Conservation (phyloP, 148 eudicot species). For the Rhododendron mucronatum region DNA sequence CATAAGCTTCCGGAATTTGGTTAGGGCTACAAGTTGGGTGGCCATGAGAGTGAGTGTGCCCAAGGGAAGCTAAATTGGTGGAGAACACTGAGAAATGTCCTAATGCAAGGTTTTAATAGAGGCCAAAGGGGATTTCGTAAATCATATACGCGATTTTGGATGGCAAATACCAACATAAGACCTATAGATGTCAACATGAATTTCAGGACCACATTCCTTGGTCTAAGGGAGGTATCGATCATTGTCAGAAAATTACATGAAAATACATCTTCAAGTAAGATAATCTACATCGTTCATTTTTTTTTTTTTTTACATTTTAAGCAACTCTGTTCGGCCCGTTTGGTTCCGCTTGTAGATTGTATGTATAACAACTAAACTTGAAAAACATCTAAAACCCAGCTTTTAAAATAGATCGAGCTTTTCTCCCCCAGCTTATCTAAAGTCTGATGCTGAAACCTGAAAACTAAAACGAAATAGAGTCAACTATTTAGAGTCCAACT, state of each 20-base stretch:
- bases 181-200: not conserved
- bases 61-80: not conserved
- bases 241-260: not conserved
- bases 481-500: not conserved
- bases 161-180: not conserved
- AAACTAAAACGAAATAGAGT: not conserved
- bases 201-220: not conserved
- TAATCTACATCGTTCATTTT: not conserved
- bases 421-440: not conserved
- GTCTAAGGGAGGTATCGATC: not conserved
- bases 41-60: constrained; percentile 6
- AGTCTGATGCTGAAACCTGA: not conserved
- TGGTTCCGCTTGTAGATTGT: not conserved
- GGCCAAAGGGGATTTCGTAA: not conserved
- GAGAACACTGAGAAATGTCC: not conserved
- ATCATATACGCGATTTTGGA: not conserved
- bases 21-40: constrained; percentile 7
- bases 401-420: not conserved
- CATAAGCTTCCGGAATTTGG: not conserved
- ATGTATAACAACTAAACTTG: not conserved
- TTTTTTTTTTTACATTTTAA: not conserved
- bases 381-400: not conserved
- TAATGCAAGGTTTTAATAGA: constrained; percentile 9
- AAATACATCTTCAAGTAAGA: not conserved
- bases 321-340: not conserved